Conservation (phyloP, 495 filamentous ascomycete genomes). For the Xylaria flabelliformis region DNA sequence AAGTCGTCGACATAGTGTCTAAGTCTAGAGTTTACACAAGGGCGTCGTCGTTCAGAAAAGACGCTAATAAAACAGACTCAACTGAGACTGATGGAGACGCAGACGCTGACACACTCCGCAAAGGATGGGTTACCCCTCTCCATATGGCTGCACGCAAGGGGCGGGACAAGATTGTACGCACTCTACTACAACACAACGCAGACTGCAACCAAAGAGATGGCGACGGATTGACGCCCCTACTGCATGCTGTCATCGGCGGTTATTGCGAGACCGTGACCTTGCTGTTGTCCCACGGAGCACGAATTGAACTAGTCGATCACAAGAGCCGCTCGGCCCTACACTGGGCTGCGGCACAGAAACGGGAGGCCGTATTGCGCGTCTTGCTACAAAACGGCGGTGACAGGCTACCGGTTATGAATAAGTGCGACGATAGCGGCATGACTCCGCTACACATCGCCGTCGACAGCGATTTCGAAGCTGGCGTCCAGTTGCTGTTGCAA, state of each 20-base stretch:
- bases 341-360: background rate
- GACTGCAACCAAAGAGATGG: conserved; percentile 40
- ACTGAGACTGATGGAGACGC: background rate
- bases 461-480: background rate
- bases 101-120: background rate
- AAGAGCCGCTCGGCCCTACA: background rate
- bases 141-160: conserved; percentile 40
- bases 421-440: background rate
- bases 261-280: conserved; percentile 24
- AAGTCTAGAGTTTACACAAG: background rate
- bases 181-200: conserved; percentile 31
- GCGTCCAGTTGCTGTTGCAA: conserved; percentile 6
- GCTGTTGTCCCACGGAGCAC: conserved; percentile 34
- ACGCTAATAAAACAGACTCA: background rate
- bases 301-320: conserved; percentile 3
- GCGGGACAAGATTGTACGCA: conserved; percentile 29
- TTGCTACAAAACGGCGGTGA: background rate
- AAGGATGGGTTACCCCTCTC: conserved; percentile 18
- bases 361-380: background rate
- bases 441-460: conserved; percentile 8
- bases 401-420: background rate
- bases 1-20: background rate
- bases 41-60: background rate
- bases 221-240: conserved; percentile 37
- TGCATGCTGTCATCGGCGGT: conserved; percentile 29